Percentiles rank a stretch among this genome's conserved stretches.
These are phyloP conservation scores for Ceratocystis albifundus DNA, from an alignment of 2,329 filamentous ascomycete genomes.

Conservation along the genomic window DNA sequence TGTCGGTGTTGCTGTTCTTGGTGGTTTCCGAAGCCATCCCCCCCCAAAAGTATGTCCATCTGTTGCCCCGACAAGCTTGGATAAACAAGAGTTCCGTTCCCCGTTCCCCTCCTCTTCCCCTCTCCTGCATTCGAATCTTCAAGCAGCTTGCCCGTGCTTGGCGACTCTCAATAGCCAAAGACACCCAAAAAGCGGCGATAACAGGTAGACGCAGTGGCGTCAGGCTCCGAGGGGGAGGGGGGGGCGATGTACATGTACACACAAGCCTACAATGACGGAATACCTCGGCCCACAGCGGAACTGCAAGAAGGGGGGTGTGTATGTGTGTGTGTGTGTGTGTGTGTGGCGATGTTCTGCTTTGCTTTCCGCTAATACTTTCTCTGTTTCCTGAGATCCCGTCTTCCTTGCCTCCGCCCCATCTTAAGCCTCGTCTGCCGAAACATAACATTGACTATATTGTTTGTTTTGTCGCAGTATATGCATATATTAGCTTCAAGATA, in stretches of 20 bases:
- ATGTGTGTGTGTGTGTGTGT: not conserved
- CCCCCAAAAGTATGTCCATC: not conserved
- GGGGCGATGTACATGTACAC: too few relatives aligned
- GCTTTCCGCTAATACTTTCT: not conserved
- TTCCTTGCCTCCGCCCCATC: not conserved
- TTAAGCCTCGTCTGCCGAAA: not conserved
- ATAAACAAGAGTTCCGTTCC: not conserved
- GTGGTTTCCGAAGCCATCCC: not conserved
- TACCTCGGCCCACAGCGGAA: not conserved
- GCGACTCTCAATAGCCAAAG: not conserved
- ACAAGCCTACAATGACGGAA: not conserved
- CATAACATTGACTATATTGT: not conserved
- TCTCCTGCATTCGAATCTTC: not conserved
- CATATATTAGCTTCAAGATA: not conserved
- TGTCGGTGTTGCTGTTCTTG: not conserved
- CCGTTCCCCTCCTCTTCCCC: not conserved
- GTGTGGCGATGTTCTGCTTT: not conserved
- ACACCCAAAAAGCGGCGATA: not conserved
- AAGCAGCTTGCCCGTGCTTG: conserved; percentile 6
- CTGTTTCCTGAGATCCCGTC: not conserved
- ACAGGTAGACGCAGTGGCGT: not conserved
- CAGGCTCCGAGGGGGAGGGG: not conserved
- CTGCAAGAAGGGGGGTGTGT: not conserved
- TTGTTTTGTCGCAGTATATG: not conserved
- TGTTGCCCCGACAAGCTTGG: not conserved